A percentile compares a stretch with the other conserved stretches of the same genome.
Evolutionary conservation across 2,329 filamentous ascomycete species (phyloP).

Genomic region (Lachnellula cervina): DNA sequence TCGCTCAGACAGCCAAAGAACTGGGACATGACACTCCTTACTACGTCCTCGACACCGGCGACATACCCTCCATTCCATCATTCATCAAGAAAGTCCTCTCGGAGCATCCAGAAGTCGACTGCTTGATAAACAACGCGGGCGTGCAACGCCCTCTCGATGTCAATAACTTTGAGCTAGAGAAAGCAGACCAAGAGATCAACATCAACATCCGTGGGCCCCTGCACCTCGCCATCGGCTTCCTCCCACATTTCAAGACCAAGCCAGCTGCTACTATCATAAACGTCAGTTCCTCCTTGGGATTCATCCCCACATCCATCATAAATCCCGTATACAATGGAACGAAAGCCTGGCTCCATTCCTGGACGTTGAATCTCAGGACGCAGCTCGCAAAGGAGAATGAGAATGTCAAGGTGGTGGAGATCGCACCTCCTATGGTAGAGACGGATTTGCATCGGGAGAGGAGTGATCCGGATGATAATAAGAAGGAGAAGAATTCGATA

Average conservation of each 20-base stretch:
- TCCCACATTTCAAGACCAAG: slow-evolving; percentile 45
- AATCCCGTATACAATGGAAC: slow-evolving; percentile 57
- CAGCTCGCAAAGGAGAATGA: slow-evolving; percentile 38
- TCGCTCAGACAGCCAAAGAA: slow-evolving; percentile 39
- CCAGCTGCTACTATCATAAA: slow-evolving; percentile 44
- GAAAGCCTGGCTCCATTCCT: slow-evolving; percentile 55
- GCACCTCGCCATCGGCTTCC: slow-evolving; percentile 46
- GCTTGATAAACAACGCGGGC: slow-evolving; percentile 55
- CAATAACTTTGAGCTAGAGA: slow-evolving; percentile 40
- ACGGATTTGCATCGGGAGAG: slow-evolving; percentile 53
- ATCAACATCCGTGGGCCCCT: slow-evolving; percentile 55
- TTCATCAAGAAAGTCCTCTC: slow-evolving; percentile 42
- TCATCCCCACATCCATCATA: slow-evolving; percentile 46
- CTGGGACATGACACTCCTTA: slow-evolving; percentile 43
- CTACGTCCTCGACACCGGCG: slow-evolving; percentile 48
- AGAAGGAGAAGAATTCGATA: slow-evolving; percentile 48
- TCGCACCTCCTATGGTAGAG: slow-evolving; percentile 49
- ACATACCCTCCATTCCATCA: slow-evolving; percentile 37
- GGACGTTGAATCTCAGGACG: slow-evolving; percentile 48
- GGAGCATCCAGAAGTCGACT: slow-evolving; percentile 52
- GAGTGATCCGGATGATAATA: slow-evolving; percentile 52
- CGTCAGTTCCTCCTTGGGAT: slow-evolving; percentile 49
- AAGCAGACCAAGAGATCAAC: slow-evolving; percentile 52
- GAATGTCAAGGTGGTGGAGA: slow-evolving; percentile 47
- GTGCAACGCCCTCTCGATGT: slow-evolving; percentile 51